Conservation (phyloP, 352 stramenopile genomes). For the Aphanomyces cochlioides region DNA sequence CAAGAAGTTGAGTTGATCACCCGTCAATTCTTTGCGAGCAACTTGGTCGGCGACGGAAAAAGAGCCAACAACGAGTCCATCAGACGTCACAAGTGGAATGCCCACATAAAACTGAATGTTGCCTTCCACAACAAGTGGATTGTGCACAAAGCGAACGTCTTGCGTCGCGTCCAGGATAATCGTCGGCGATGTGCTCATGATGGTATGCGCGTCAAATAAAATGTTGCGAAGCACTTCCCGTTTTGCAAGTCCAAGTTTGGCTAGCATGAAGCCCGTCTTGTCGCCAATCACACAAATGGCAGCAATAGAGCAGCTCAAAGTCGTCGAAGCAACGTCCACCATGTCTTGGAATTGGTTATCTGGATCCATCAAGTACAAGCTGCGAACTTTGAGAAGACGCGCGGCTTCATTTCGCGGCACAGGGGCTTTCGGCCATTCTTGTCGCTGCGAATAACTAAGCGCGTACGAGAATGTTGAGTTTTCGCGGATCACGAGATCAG, state of each 20-base stretch:
- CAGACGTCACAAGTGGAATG: slow-evolving; percentile 68
- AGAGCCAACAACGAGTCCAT: slow-evolving; percentile 60
- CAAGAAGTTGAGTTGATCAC: slow-evolving; percentile 79
- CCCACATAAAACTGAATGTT: slow-evolving; percentile 80
- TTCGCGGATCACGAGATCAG: slow-evolving; percentile 33
- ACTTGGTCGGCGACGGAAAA: slow-evolving; percentile 78
- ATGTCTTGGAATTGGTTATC: slow-evolving; percentile 83
- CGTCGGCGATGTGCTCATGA: slow-evolving; percentile 72
- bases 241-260: slow-evolving; percentile 72
- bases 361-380: slow-evolving; percentile 70
- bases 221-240: slow-evolving; percentile 74
- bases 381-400: slow-evolving; percentile 65
- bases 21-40: slow-evolving; percentile 61
- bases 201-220: slow-evolving; percentile 71
- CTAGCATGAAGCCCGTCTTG: slow-evolving; percentile 82
- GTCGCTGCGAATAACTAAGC: slow-evolving; percentile 70
- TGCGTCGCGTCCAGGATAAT: slow-evolving; percentile 77
- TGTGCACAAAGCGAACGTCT: slow-evolving; percentile 74
- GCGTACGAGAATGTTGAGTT: slow-evolving; percentile 81
- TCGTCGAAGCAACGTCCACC: slow-evolving; percentile 76
- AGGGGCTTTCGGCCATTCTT: slow-evolving; percentile 79
- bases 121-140: slow-evolving; percentile 68
- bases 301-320: slow-evolving; percentile 75
- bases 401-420: slow-evolving; percentile 58
- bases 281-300: slow-evolving; percentile 82